Base-by-base conservation (phyloP, 1,284 basidiomycete genomes). In the Phellopilus nigrolimitatus region DNA sequence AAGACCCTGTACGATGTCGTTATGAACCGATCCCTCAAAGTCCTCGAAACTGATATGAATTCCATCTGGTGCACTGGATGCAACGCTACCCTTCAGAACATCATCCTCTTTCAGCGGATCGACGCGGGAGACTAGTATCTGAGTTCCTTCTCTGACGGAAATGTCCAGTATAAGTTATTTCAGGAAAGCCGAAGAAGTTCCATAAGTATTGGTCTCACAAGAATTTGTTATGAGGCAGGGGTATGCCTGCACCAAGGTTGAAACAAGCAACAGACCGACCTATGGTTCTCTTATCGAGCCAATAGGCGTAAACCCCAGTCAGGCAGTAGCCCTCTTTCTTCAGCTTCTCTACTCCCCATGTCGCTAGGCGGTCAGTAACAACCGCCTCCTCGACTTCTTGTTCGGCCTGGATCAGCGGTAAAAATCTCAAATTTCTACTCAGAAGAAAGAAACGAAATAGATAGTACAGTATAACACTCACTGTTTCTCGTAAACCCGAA, bases 321-420 rank as follows among this genome's bases (percentile, higher is more conserved):
- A 91, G 60, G 50, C 80, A 79, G 62, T 85, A 90, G 0, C 89
- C 89, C 60, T 87, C 84, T 21, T 75, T 66, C 53, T 72, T 66
- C 34, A 91, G 68, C 36, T 76, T 72, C 22, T 75, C 69, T 3
- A 82, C 55, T 1, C 78, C 69, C 86, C 87, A 91, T 19, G 73
- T 78, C 0, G 76, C 69, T 12, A 92, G 70, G 30, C 90, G 77
- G 53, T 82, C 71, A 24, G 73, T 71, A 27, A 87, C 61, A 1
- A 76, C 70, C 1, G 71, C 70, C 57, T 84, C 79, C 34, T 78
- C 79, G 59, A 87, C 79, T 1, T 69, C 70, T 62, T 83, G 80
- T 66, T 91, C 89, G 2, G 76, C 73, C 13, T 71, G 66, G 2
- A 91, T 64, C 3, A 91, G 69, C 0, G 78, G 74, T 13, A 77